Evolutionary conservation across 2,329 filamentous ascomycete genomes (phyloP).

Genomic region (Aureobasidium lini): DNA sequence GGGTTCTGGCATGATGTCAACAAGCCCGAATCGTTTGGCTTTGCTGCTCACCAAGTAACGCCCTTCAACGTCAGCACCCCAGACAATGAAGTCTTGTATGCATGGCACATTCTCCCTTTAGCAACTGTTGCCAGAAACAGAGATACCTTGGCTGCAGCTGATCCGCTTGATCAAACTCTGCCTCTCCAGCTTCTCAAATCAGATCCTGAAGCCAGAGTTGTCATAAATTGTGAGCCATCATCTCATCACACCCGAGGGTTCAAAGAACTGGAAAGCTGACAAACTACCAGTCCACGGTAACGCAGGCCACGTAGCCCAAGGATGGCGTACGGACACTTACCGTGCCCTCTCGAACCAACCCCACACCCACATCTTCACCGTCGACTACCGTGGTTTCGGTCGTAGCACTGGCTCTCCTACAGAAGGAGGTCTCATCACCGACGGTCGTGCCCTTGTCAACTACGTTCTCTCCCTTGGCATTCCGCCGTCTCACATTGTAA

Average conservation of each 20-base stretch:
- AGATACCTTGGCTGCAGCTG: conserved; percentile 51
- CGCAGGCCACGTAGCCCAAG: conserved; percentile 76
- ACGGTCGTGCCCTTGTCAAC: conserved; percentile 65
- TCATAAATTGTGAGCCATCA: conserved; percentile 44
- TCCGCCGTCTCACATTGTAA: conserved; percentile 62
- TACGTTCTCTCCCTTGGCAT: conserved; percentile 63
- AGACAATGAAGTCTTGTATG: conserved; percentile 72
- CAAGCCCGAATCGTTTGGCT: conserved; percentile 75
- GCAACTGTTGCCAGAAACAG: conserved; percentile 65
- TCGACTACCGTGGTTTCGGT: conserved; percentile 88
- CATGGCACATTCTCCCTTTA: conserved; percentile 84
- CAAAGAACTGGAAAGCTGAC: not conserved
- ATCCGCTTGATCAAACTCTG: conserved; percentile 33
- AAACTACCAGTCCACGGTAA: conserved; percentile 49
- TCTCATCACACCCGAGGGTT: not conserved
- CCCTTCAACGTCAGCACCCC: conserved; percentile 70
- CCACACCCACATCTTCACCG: conserved; percentile 70
- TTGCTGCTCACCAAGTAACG: conserved; percentile 80
- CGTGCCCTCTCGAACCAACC: conserved; percentile 67
- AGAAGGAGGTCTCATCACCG: conserved; percentile 72
- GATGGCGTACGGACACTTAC: conserved; percentile 67
- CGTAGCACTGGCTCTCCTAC: conserved; percentile 71
- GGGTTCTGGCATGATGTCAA: conserved; percentile 68
- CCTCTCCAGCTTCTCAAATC: conserved; percentile 43
- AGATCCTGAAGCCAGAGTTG: conserved; percentile 45